Conservation (phyloP, 2,329 filamentous ascomycete genomes). For the Pyrenophora teres region DNA sequence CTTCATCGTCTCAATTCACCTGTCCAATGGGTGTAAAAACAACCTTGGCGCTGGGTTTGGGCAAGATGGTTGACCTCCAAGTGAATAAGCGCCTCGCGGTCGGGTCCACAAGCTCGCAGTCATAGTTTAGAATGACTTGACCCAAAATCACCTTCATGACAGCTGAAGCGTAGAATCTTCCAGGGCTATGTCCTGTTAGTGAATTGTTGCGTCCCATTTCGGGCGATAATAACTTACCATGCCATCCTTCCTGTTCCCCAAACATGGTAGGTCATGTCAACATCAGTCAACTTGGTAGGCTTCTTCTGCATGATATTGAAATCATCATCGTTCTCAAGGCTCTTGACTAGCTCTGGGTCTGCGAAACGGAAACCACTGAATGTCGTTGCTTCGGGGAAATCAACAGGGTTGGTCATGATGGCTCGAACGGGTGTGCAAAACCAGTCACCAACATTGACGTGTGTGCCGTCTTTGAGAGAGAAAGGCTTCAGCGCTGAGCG, state of each 20-base stretch:
- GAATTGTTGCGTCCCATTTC: not conserved
- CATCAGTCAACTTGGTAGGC: conserved; percentile 19
- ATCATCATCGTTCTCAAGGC: not conserved
- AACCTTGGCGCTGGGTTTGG: conserved; percentile 16
- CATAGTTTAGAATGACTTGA: conserved; percentile 23
- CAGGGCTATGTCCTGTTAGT: conserved; percentile 13
- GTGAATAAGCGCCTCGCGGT: conserved; percentile 13
- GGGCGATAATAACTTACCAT: conserved; percentile 12
- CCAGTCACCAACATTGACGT: conserved; percentile 24
- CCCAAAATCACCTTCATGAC: conserved; percentile 23
- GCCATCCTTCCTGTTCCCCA: conserved; percentile 26
- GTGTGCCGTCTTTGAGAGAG: conserved; percentile 19
- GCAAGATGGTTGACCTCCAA: conserved; percentile 20
- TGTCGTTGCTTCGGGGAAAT: conserved; percentile 16
- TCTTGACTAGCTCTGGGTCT: conserved; percentile 12
- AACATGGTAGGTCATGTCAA: conserved; percentile 18
- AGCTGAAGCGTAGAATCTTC: conserved; percentile 19
- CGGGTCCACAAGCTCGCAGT: conserved; percentile 17
- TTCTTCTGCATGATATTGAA: conserved; percentile 12
- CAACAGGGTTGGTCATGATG: conserved; percentile 17
- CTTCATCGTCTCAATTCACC: not conserved
- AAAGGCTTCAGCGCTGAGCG: conserved; percentile 22
- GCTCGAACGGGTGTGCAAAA: conserved; percentile 22
- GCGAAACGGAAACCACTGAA: conserved; percentile 30
- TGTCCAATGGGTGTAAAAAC: conserved; percentile 12